Conservation (phyloP, 2,329 filamentous ascomycete species). For the Dactylellina leptospora region DNA sequence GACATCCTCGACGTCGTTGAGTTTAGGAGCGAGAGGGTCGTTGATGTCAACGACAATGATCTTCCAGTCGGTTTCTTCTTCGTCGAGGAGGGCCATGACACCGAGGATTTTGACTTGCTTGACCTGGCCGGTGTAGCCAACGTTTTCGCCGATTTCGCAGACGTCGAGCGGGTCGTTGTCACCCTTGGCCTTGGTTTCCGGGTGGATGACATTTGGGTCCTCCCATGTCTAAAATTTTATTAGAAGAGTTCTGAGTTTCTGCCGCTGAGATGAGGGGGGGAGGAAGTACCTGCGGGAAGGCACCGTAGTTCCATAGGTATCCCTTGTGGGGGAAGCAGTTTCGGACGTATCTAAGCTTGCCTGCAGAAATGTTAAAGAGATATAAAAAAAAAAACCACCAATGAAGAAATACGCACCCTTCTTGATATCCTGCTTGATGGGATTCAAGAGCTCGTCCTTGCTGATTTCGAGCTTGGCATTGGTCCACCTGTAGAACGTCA, state of each 20-base stretch:
- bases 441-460: constrained; percentile 98
- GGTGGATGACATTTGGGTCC: constrained; percentile 93
- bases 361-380: constrained; percentile 1
- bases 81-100: constrained; percentile 98
- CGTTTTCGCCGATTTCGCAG: constrained; percentile 98
- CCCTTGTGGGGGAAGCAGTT: constrained; percentile 99
- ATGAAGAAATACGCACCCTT: constrained; percentile 68
- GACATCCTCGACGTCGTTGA: constrained; percentile 97
- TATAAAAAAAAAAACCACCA: not conserved
- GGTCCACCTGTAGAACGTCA: constrained; percentile 78
- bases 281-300: constrained; percentile 85
- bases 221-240: constrained; percentile 81
- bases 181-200: constrained; percentile 99
- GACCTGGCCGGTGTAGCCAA: constrained; percentile 93
- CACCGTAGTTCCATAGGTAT: constrained; percentile 99
- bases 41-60: constrained; percentile 99
- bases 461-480: constrained; percentile 99
- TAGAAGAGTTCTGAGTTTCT: not conserved
- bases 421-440: constrained; percentile 99
- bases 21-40: constrained; percentile 93
- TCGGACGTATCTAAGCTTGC: constrained; percentile 98
- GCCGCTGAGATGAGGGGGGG: not conserved
- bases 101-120: constrained; percentile 99
- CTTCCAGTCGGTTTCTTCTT: constrained; percentile 99
- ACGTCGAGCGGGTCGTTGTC: constrained; percentile 99